These are phyloP conservation scores for Yamadazyma siamensis DNA, from an alignment of 1,139 yeast species.

Conservation along the genomic window DNA sequence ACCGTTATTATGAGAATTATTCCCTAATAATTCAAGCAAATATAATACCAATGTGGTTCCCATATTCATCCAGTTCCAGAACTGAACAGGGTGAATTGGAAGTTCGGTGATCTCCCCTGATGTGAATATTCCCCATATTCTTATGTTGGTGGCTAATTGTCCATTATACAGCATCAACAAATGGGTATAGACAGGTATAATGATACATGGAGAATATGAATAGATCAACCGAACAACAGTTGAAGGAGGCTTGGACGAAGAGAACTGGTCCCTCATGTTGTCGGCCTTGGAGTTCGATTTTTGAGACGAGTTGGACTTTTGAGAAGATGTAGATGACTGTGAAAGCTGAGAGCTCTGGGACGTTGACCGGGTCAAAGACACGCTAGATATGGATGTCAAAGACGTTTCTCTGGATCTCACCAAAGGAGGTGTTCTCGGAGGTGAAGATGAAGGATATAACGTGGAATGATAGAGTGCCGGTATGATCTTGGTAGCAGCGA, in stretches of 20 bases:
- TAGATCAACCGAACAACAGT: constrained; percentile 62
- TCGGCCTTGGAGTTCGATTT: constrained; percentile 2
- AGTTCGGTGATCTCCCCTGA: constrained; percentile 20
- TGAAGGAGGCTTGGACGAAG: constrained; percentile 29
- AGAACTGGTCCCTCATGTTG: constrained; percentile 6
- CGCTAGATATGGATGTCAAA: constrained; percentile 11
- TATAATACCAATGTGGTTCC: constrained; percentile 75
- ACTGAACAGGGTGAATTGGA: constrained; percentile 77
- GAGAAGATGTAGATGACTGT: constrained; percentile 1
- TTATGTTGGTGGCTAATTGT: constrained; percentile 58
- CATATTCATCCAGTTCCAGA: constrained; percentile 97
- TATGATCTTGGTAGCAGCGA: constrained; percentile 90
- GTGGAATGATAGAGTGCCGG: constrained; percentile 62
- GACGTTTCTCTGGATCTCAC: constrained; percentile 15
- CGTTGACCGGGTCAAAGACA: constrained; percentile 8
- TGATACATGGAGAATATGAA: constrained; percentile 88
- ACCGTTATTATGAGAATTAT: constrained; percentile 26
- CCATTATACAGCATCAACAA: constrained; percentile 87
- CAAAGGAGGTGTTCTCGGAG: constrained; percentile 27
- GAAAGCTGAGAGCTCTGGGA: constrained; percentile 7
- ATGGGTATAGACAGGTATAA: constrained; percentile 93
- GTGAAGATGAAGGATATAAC: constrained; percentile 32
- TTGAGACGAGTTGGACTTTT: constrained; percentile 1
- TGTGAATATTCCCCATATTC: constrained; percentile 54
- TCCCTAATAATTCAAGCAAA: constrained; percentile 65